Percentiles rank a stretch among this genome's conserved stretches.
Conservation (phyloP, 2,329 filamentous ascomycete species). For the Eutypa lata region DNA sequence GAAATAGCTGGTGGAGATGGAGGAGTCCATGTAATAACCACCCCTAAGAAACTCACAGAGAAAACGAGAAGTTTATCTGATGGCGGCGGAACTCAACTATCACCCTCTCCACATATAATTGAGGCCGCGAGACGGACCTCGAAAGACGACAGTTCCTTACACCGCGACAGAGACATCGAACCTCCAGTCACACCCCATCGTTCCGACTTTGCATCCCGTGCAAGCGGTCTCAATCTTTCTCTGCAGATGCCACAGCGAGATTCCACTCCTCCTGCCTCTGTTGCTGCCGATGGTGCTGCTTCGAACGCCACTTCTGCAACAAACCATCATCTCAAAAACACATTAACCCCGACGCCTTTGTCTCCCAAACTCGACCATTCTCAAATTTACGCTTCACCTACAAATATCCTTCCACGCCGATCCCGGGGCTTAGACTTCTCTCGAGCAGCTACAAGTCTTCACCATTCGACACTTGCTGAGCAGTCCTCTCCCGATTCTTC, state of each 20-base stretch:
- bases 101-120: conserved; percentile 56
- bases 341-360: conserved; percentile 55
- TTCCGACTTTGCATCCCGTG: conserved; percentile 58
- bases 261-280: conserved; percentile 30
- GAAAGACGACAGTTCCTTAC: conserved; percentile 64
- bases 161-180: conserved; percentile 21
- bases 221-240: conserved; percentile 46
- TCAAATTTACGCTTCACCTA: conserved; percentile 81
- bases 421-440: conserved; percentile 93
- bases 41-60: conserved; percentile 18
- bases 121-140: conserved; percentile 53
- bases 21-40: background rate
- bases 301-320: background rate
- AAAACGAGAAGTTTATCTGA: conserved; percentile 66
- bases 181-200: conserved; percentile 71
- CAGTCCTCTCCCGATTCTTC: conserved; percentile 86
- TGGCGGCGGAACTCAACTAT: conserved; percentile 55
- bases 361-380: conserved; percentile 84
- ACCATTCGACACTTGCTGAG: conserved; percentile 91
- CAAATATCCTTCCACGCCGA: conserved; percentile 81
- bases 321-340: background rate
- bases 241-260: conserved; percentile 65
- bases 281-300: conserved; percentile 26
- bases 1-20: conserved; percentile 14
- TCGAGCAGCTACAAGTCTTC: conserved; percentile 85